A percentile compares a stretch with the other conserved stretches of the same genome.
Conservation (phyloP, 148 eudicot genomes). For the Cornus controversa region DNA sequence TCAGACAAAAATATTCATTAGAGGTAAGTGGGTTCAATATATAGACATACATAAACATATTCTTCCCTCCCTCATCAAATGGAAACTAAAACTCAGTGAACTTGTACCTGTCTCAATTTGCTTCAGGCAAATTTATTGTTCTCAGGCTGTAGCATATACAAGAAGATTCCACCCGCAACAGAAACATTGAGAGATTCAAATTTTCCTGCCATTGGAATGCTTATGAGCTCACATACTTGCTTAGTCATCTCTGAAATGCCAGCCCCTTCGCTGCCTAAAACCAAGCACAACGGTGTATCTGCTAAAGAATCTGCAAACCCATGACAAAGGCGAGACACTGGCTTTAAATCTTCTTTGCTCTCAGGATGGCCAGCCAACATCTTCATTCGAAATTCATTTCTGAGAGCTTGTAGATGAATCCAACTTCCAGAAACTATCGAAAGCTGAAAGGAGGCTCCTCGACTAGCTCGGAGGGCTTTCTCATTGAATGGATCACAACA, state of each 20-base stretch:
- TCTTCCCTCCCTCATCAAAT: too few relatives aligned
- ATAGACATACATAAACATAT: too few relatives aligned
- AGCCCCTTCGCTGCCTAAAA: constrained; percentile 80
- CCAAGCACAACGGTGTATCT: constrained; percentile 60
- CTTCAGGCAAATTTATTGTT: neutral
- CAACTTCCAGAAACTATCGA: constrained; percentile 77
- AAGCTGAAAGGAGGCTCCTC: constrained; percentile 90
- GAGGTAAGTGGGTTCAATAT: too few relatives aligned
- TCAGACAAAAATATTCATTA: too few relatives aligned
- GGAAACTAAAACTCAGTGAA: too few relatives aligned
- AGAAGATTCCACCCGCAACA: constrained; percentile 89
- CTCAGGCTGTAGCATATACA: constrained; percentile 64
- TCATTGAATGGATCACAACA: constrained; percentile 97
- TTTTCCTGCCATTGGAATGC: constrained; percentile 74
- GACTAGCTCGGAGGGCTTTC: constrained; percentile 84
- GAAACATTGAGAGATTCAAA: constrained; percentile 92
- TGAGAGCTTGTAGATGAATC: constrained; percentile 53
- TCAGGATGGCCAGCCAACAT: constrained; percentile 83
- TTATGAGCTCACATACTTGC: constrained; percentile 56
- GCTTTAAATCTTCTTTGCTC: constrained; percentile 21
- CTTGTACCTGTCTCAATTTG: too few relatives aligned
- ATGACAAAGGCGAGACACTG: constrained; percentile 46
- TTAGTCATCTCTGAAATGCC: constrained; percentile 68
- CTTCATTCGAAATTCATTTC: constrained; percentile 43
- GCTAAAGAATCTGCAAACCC: constrained; percentile 51